Evolutionary conservation across 257 asterid species (phyloP).

Genomic region (Solanum clarkiae): DNA sequence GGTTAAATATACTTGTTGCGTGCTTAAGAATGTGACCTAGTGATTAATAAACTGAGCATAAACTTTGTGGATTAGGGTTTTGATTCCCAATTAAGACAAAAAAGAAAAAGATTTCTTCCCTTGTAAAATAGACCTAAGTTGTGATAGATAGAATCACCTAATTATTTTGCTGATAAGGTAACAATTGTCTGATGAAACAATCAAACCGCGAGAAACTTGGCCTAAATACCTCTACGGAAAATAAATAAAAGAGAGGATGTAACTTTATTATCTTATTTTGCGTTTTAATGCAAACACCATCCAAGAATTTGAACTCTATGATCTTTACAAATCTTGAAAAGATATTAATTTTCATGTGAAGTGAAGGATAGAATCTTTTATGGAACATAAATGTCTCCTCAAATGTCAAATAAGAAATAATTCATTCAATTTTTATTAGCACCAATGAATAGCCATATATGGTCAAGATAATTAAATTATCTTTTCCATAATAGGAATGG

Average conservation of each 20-base stretch:
- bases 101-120: not conserved
- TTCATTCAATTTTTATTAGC: not conserved
- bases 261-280: not conserved
- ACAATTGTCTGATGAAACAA: not conserved
- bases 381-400: not conserved
- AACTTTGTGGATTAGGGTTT: not conserved
- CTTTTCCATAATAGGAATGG: not conserved
- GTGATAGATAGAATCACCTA: not conserved
- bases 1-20: not conserved
- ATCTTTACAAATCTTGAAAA: not conserved
- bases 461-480: not conserved
- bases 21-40: not conserved
- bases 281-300: not conserved
- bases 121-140: not conserved
- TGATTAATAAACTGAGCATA: not conserved
- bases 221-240: not conserved
- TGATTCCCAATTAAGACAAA: not conserved
- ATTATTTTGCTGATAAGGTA: not conserved
- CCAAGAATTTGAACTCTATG: not conserved
- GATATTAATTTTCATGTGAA: not conserved
- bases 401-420: not conserved
- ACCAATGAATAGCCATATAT: not conserved
- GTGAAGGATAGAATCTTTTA: not conserved
- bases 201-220: not conserved
- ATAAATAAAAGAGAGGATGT: not conserved